A percentile compares a stretch with the other conserved stretches of the same genome.
Conservation (phyloP, 768 basidiomycete genomes). For the Mycena polygramma region DNA sequence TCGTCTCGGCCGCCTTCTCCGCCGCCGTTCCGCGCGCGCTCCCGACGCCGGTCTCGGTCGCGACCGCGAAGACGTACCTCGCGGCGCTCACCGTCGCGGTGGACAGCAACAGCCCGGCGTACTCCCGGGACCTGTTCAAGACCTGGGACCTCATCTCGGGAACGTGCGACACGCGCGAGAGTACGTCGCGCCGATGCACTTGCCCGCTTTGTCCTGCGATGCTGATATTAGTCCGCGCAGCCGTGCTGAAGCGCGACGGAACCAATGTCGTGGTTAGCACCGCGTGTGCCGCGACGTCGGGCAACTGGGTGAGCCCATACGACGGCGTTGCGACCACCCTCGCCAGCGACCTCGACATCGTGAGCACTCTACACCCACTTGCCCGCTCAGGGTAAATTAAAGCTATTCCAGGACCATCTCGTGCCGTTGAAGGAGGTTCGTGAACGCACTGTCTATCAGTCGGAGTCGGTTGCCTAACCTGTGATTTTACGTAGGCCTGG, state of each 20-base stretch:
- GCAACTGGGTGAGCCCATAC: slow-evolving; percentile 66
- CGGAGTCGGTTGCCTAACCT: too few species aligned
- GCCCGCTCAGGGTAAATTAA: slow-evolving; percentile 5
- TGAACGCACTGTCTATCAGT: neutral
- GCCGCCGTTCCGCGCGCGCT: slow-evolving; percentile 32
- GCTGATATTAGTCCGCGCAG: neutral
- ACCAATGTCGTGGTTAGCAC: slow-evolving; percentile 56
- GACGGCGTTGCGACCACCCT: slow-evolving; percentile 59
- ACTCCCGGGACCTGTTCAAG: slow-evolving; percentile 56
- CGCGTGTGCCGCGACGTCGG: slow-evolving; percentile 60
- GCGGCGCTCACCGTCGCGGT: slow-evolving; percentile 52
- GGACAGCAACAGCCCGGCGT: slow-evolving; percentile 58
- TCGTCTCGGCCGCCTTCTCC: slow-evolving; percentile 11
- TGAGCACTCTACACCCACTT: slow-evolving; percentile 31
- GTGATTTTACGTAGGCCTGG: slow-evolving; percentile 58
- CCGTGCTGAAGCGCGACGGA: slow-evolving; percentile 61
- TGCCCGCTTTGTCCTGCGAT: neutral
- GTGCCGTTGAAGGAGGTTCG: slow-evolving; percentile 65
- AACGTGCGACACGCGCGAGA: slow-evolving; percentile 65
- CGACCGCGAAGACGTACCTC: slow-evolving; percentile 36
- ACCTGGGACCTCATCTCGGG: slow-evolving; percentile 66
- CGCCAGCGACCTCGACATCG: slow-evolving; percentile 66
- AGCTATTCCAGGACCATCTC: slow-evolving; percentile 58
- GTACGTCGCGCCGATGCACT: slow-evolving; percentile 44
- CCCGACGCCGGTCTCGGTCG: slow-evolving; percentile 35